Evolutionary conservation across 2,329 filamentous ascomycete genomes (phyloP).

Genomic region (Cladophialophora carrionii): DNA sequence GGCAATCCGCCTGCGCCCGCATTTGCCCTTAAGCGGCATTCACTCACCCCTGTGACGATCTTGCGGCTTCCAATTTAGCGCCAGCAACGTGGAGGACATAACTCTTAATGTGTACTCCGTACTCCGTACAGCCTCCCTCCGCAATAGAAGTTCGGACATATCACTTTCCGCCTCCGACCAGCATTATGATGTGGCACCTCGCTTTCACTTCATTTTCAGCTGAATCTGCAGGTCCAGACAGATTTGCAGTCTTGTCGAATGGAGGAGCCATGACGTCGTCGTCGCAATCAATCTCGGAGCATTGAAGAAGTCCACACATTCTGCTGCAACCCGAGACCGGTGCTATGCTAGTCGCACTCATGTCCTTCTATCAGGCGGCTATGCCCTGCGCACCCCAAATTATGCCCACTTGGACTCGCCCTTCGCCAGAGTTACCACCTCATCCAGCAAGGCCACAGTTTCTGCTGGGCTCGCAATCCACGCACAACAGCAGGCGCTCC

Average conservation of each 20-base stretch:
- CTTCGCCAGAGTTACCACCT: conserved; percentile 48
- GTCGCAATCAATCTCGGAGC: neutral
- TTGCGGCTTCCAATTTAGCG: conserved; percentile 5
- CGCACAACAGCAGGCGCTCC: conserved; percentile 87
- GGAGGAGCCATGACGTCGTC: neutral
- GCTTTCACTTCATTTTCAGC: neutral
- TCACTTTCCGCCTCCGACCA: conserved; percentile 2
- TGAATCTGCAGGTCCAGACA: neutral
- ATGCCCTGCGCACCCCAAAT: neutral
- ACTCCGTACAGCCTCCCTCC: neutral
- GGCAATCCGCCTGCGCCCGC: conserved; percentile 7
- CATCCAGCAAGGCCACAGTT: conserved; percentile 86
- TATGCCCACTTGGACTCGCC: conserved; percentile 4
- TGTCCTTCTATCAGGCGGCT: neutral
- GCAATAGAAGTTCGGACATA: neutral
- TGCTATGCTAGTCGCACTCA: neutral
- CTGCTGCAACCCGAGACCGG: neutral
- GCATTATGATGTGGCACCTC: neutral
- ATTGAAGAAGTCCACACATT: neutral
- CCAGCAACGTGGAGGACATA: no score
- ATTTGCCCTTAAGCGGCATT: neutral
- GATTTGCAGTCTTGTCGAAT: neutral
- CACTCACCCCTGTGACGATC: conserved; percentile 12
- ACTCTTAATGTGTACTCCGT: no score
- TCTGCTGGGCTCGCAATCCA: conserved; percentile 95